phyloP scores from a whole-genome alignment of 495 filamentous ascomycete genomes.

The Tuber magnatum region DNA sequence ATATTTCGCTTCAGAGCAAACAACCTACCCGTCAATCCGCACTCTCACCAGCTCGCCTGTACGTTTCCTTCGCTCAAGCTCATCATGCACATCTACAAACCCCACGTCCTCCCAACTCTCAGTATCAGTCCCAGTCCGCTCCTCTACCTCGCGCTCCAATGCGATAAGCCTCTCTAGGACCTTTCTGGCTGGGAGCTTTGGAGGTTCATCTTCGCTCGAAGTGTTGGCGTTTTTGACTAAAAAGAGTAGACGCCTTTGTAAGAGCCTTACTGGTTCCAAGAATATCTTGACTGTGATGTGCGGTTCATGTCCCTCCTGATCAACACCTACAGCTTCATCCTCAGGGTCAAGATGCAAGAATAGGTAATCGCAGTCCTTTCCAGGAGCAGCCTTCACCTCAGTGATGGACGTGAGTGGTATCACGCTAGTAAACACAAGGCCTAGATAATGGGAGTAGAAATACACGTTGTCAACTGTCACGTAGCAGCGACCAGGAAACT shows the following conservation, averaged over 20 bases:
- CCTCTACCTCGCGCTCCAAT: constrained; percentile 57
- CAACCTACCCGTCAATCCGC: constrained; percentile 8
- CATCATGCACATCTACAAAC: constrained; percentile 32
- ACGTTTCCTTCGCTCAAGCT: constrained; percentile 16
- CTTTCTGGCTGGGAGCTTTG: constrained; percentile 39
- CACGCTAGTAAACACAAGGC: constrained; percentile 75
- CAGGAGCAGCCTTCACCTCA: constrained; percentile 83
- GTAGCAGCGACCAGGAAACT: constrained; percentile 80
- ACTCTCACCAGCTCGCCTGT: constrained; percentile 13
- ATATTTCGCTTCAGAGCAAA: not conserved
- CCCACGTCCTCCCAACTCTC: constrained; percentile 93
- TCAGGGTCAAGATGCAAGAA: constrained; percentile 70
- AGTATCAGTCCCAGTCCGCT: constrained; percentile 59
- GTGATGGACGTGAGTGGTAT: constrained; percentile 65
- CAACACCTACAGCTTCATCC: constrained; percentile 54
- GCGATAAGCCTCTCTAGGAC: constrained; percentile 47
- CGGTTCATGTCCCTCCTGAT: constrained; percentile 42
- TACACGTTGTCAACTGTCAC: constrained; percentile 79
- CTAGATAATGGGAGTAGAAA: constrained; percentile 91
- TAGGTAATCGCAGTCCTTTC: constrained; percentile 86
- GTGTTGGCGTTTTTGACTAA: constrained; percentile 67
- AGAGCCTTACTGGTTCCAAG: constrained; percentile 72
- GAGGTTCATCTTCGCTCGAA: not conserved
- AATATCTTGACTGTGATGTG: constrained; percentile 84
- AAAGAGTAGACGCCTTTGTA: constrained; percentile 76